Evolutionary conservation across 306 rosid genomes (phyloP).

Genomic region (Inga laurina): DNA sequence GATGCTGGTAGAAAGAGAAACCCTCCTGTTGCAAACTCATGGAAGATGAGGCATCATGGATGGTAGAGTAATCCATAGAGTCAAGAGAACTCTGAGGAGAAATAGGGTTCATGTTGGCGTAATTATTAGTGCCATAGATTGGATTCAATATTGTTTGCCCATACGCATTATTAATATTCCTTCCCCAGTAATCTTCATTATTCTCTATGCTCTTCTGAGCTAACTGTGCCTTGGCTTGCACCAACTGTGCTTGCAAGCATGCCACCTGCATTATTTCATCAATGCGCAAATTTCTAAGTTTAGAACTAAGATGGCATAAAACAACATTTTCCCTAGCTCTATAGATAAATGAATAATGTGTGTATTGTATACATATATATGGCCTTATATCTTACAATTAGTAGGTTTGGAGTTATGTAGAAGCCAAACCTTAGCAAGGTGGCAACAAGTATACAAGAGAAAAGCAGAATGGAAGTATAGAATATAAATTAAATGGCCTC

Average conservation of each 20-base stretch:
- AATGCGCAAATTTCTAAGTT: background rate
- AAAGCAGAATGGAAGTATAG: no score
- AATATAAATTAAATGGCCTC: no score
- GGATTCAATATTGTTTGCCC: background rate
- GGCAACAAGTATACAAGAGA: no score
- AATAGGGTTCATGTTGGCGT: conserved; percentile 59
- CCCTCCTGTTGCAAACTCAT: conserved; percentile 62
- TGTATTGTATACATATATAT: background rate
- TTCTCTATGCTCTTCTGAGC: conserved; percentile 63
- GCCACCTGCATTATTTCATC: conserved; percentile 63
- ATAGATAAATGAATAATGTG: background rate
- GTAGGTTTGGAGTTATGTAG: background rate
- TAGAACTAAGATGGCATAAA: background rate
- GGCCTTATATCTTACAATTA: background rate
- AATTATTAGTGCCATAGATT: background rate
- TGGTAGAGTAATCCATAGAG: conserved; percentile 53
- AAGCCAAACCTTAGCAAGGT: no score
- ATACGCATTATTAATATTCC: conserved; percentile 23
- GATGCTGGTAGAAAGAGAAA: conserved; percentile 56
- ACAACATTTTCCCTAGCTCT: background rate
- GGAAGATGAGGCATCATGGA: conserved; percentile 34
- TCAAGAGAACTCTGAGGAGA: conserved; percentile 94
- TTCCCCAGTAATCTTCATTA: conserved; percentile 43
- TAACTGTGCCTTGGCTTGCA: conserved; percentile 81
- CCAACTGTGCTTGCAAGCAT: conserved; percentile 81